Percentiles rank a stretch among this genome's conserved stretches.
Evolutionary conservation across 2,329 filamentous ascomycete genomes (phyloP).

Genomic region (Paecilomyces sp.): DNA sequence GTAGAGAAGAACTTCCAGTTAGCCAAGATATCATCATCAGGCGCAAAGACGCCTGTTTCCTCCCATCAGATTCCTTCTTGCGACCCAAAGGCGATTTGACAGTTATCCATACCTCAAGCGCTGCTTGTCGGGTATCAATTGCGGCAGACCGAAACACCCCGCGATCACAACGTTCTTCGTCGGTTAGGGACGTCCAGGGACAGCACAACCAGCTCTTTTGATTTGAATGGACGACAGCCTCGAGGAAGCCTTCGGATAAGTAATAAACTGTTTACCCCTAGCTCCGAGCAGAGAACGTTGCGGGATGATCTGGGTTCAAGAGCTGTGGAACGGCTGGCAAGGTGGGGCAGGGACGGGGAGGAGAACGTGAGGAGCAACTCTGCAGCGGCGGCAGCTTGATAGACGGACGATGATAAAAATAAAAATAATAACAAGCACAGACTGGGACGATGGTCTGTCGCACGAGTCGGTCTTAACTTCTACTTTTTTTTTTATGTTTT

Average conservation of each 20-base stretch:
- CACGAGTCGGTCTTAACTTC: not conserved
- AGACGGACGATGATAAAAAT: not conserved
- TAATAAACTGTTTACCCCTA: not conserved
- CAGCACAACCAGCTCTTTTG: not conserved
- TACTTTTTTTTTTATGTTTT: not conserved
- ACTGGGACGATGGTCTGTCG: not conserved
- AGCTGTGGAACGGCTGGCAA: not conserved
- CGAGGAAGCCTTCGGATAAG: not conserved
- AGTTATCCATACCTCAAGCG: not conserved
- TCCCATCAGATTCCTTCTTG: not conserved
- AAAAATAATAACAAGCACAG: not conserved
- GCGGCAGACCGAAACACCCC: not conserved
- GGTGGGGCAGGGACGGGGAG: not conserved
- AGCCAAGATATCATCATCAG: not conserved
- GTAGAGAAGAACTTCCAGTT: not conserved
- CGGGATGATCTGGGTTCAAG: not conserved
- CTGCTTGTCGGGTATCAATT: not conserved
- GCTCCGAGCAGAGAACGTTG: not conserved
- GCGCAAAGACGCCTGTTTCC: not conserved
- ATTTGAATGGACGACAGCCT: not conserved
- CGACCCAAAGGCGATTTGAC: not conserved
- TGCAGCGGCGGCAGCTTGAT: not conserved
- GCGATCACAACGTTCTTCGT: not conserved
- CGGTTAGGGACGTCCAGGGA: not conserved
- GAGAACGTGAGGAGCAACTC: not conserved